These are phyloP conservation scores for Phialocephala subalpina DNA, from an alignment of 2,329 filamentous ascomycete species.

Conservation along the genomic window DNA sequence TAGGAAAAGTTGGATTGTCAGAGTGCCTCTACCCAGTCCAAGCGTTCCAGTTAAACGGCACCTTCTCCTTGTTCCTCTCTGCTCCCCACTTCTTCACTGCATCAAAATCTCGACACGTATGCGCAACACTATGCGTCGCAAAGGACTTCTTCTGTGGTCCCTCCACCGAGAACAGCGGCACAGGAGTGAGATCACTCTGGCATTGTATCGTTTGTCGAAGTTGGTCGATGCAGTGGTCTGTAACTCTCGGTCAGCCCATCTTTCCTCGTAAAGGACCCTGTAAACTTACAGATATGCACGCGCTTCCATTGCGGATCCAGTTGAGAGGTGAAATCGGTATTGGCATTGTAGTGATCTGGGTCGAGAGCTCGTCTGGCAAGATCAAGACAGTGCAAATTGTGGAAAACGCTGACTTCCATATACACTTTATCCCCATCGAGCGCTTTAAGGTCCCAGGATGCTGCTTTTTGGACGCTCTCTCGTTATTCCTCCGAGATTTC, in stretches of 20 bases:
- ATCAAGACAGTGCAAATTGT: constrained; percentile 11
- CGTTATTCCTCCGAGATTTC: neutral
- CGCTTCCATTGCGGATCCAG: neutral
- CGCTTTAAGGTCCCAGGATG: constrained; percentile 1
- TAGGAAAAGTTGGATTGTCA: too few species aligned
- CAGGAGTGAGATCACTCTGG: constrained; percentile 13
- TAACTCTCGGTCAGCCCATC: too few species aligned
- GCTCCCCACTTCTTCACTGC: neutral
- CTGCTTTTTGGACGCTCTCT: constrained; percentile 1
- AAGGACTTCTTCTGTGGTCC: neutral
- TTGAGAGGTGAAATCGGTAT: constrained; percentile 9
- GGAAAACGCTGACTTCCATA: constrained; percentile 12
- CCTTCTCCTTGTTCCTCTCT: neutral
- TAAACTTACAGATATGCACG: constrained; percentile 5
- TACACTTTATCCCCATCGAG: constrained; percentile 10
- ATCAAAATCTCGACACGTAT: neutral
- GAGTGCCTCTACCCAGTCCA: neutral
- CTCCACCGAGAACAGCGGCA: constrained; percentile 4
- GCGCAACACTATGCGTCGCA: neutral
- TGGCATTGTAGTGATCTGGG: constrained; percentile 7
- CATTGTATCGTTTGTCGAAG: constrained; percentile 13
- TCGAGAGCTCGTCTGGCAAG: constrained; percentile 3
- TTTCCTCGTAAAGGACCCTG: too few species aligned
- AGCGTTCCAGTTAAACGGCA: neutral
- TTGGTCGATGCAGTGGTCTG: constrained; percentile 12